Base-by-base conservation (phyloP, 352 stramenopile species). In the Phytophthora sojae region DNA sequence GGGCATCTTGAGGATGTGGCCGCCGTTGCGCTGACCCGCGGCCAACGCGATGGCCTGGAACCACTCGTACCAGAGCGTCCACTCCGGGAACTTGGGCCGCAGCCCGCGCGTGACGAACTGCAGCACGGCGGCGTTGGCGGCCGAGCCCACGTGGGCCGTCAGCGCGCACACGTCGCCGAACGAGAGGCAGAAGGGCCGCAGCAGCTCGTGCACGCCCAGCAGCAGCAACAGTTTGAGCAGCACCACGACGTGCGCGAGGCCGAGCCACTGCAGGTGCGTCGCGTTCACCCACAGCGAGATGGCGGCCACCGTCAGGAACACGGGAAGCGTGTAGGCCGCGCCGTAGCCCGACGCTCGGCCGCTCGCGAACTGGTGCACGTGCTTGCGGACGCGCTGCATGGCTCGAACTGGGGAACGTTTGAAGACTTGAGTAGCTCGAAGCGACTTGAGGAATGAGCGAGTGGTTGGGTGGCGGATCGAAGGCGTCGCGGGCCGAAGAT, bases 1-100 rank as follows among this genome's bases (percentile, higher is more conserved):
- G 12, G 50, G 63, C n/a, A 72, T 49, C 50, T 81, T 75, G 15
- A 83, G 52, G 62, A 87, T 73, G 52, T 76, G 74, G n/a, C 61
- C 56, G 19, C 80, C 80, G 53, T 78, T 62, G 14, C 23, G 57
- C 58, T 67, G 64, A 6, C 68, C 69, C 8, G 75, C 71, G 39
- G 72, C 57, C 37, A 68, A 70, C 19, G 76, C 60, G 14, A 84
- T 66, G 37, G 80, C 77, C 23, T 88, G 77, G 63, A 82, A 77
- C 57, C 69, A 67, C 50, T 84, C 72, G 64, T 81, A 86, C 59
- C 64, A 71, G 21, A 82, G 37, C 49, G 72, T 88, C 80, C 80
- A 86, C 52, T 74, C 67, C 1, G 63, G 65, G 54, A 84, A 88
- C 47, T 75, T 73, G 29, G 77, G 68, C 0, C 42, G 52, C 3